Conservation (phyloP, 2,329 filamentous ascomycete genomes). For the Fusarium continuum region DNA sequence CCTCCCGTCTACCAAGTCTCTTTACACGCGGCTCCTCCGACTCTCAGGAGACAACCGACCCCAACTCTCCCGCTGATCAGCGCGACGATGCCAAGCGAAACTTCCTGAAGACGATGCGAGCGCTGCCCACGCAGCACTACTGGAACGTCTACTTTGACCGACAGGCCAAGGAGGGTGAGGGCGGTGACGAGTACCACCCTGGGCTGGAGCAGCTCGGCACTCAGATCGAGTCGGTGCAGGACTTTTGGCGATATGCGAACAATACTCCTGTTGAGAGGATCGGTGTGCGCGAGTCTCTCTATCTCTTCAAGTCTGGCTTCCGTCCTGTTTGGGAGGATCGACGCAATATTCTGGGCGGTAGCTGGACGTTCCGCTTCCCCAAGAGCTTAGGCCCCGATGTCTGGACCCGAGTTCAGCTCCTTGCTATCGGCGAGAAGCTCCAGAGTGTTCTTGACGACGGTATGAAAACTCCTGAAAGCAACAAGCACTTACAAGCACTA, state of each 20-base stretch:
- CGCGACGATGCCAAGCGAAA: conserved; percentile 85
- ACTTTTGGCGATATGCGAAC: conserved; percentile 86
- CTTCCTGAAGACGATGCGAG: conserved; percentile 77
- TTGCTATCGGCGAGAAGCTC: conserved; percentile 84
- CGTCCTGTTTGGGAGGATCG: conserved; percentile 85
- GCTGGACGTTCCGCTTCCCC: conserved; percentile 91
- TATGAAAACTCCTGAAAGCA: conserved; percentile 51
- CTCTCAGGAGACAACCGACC: conserved; percentile 65
- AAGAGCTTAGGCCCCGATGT: conserved; percentile 77
- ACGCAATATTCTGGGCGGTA: conserved; percentile 84
- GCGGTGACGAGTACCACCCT: conserved; percentile 59
- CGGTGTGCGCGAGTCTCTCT: conserved; percentile 79
- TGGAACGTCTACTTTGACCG: conserved; percentile 78
- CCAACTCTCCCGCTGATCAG: conserved; percentile 75
- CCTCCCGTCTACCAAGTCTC: conserved; percentile 64
- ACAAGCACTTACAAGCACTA: conserved; percentile 1
- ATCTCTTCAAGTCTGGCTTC: conserved; percentile 82
- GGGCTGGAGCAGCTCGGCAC: conserved; percentile 69
- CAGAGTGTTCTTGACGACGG: conserved; percentile 77
- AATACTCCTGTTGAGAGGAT: conserved; percentile 81
- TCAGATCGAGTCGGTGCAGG: conserved; percentile 81
- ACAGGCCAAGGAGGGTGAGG: conserved; percentile 51
- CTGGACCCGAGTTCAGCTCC: conserved; percentile 82
- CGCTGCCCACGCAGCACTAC: conserved; percentile 81
- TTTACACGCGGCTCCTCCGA: conserved; percentile 71